Percentiles rank a stretch among this genome's conserved stretches.
Evolutionary conservation across 805 yeast genomes (phyloP).

Genomic region (Wickerhamomyces bisporus): DNA sequence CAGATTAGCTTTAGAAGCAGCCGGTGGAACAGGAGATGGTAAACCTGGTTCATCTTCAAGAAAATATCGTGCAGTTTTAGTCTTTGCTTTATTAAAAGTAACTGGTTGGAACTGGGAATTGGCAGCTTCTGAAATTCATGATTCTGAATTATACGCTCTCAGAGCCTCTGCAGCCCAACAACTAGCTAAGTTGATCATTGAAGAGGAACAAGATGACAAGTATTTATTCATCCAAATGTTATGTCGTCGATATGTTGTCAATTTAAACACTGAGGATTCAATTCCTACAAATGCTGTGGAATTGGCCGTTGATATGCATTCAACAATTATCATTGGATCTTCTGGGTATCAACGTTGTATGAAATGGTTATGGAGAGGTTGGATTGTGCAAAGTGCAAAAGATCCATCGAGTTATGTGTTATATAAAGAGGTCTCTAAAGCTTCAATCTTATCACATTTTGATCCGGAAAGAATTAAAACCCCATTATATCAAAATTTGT

Average conservation of each 20-base stretch:
- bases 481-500: slow-evolving; percentile 71
- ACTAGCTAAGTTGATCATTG: slow-evolving; percentile 67
- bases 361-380: slow-evolving; percentile 90
- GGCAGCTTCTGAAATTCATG: slow-evolving; percentile 55
- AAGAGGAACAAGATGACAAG: slow-evolving; percentile 46
- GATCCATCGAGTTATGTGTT: slow-evolving; percentile 68
- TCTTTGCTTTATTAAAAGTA: slow-evolving; percentile 71
- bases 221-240: slow-evolving; percentile 70
- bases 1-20: slow-evolving; percentile 62
- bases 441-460: slow-evolving; percentile 56
- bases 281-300: slow-evolving; percentile 74
- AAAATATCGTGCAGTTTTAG: slow-evolving; percentile 61
- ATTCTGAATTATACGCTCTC: slow-evolving; percentile 54
- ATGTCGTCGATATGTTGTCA: slow-evolving; percentile 68
- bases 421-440: slow-evolving; percentile 54
- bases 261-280: slow-evolving; percentile 54
- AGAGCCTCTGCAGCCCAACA: slow-evolving; percentile 70
- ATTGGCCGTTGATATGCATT: slow-evolving; percentile 80
- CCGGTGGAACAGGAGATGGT: slow-evolving; percentile 73
- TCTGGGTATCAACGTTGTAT: slow-evolving; percentile 82
- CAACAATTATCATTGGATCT: slow-evolving; percentile 70
- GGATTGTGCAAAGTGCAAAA: slow-evolving; percentile 72
- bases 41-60: slow-evolving; percentile 46
- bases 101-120: slow-evolving; percentile 71
- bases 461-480: slow-evolving; percentile 81